Evolutionary conservation across 768 basidiomycete genomes (phyloP).

Genomic region (Trametes punicea): DNA sequence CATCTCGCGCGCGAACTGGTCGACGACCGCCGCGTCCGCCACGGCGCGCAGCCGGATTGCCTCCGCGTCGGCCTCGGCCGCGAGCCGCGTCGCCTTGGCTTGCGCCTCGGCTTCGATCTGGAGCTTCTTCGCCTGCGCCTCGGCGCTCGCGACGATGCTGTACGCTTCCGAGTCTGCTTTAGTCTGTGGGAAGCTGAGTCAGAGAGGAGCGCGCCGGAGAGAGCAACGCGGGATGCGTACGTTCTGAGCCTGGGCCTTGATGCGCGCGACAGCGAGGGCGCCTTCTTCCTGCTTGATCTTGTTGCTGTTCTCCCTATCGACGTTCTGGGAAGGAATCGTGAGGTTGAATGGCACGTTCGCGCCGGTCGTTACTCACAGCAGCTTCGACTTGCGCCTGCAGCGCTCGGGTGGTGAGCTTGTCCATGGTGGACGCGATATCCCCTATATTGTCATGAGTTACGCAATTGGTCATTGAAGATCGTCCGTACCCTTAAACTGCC

Average conservation of each 20-base stretch:
- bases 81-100: constrained; percentile 73
- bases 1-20: constrained; percentile 77
- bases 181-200: constrained; percentile 35
- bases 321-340: constrained; percentile 47
- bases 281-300: constrained; percentile 86
- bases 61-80: constrained; percentile 71
- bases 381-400: constrained; percentile 87
- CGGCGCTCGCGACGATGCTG: constrained; percentile 66
- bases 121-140: constrained; percentile 62
- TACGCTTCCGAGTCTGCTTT: constrained; percentile 78
- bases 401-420: constrained; percentile 79
- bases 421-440: constrained; percentile 82
- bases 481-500: constrained; percentile 73
- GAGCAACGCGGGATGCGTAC: constrained; percentile 28
- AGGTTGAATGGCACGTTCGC: too few species aligned
- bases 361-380: too few species aligned
- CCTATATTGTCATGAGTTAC: constrained; percentile 27
- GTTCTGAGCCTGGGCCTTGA: constrained; percentile 64
- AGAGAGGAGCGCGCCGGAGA: not conserved
- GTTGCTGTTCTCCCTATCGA: constrained; percentile 84
- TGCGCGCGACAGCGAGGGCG: constrained; percentile 68
- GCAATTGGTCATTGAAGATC: too few species aligned
- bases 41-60: constrained; percentile 61
- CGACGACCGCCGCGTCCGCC: constrained; percentile 59
- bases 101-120: constrained; percentile 74